These are phyloP conservation scores for Tetraselmis chui DNA, from an alignment of 139 green algal genomes.

Conservation along the genomic window DNA sequence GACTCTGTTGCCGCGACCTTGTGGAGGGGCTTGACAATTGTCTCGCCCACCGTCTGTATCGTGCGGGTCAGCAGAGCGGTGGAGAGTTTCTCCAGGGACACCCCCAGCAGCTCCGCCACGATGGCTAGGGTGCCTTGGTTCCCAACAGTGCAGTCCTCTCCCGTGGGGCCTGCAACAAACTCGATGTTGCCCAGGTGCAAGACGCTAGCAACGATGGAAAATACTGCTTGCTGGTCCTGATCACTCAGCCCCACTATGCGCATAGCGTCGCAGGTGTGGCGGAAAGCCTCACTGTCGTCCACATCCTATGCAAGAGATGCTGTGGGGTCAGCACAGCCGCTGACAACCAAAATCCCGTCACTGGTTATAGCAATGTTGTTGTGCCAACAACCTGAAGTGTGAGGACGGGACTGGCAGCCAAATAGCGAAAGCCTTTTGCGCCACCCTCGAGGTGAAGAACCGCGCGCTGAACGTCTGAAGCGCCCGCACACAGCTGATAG, in stretches of 20 bases:
- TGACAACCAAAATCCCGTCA: too few relatives aligned
- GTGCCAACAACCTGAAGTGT: slow-evolving; percentile 30
- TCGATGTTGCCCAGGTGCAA: slow-evolving; percentile 92
- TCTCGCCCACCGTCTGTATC: slow-evolving; percentile 51
- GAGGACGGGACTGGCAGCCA: slow-evolving; percentile 32
- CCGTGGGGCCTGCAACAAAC: slow-evolving; percentile 55
- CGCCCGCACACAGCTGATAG: slow-evolving; percentile 63
- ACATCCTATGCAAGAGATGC: slow-evolving; percentile 15
- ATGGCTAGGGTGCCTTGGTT: slow-evolving; percentile 16
- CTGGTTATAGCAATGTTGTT: too few relatives aligned
- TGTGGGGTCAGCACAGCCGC: too few relatives aligned
- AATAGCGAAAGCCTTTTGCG: slow-evolving; percentile 19
- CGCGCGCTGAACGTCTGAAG: slow-evolving; percentile 7
- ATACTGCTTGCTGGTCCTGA: slow-evolving; percentile 60
- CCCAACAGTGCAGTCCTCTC: slow-evolving; percentile 24
- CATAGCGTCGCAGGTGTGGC: slow-evolving; percentile 63
- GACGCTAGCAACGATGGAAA: slow-evolving; percentile 80
- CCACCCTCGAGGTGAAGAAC: slow-evolving; percentile 22
- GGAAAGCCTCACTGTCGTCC: slow-evolving; percentile 18
- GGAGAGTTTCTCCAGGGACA: slow-evolving; percentile 57
- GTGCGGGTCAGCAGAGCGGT: slow-evolving; percentile 86
- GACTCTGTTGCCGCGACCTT: slow-evolving; percentile 70
- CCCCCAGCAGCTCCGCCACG: slow-evolving; percentile 67
- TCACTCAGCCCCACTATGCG: slow-evolving; percentile 56
- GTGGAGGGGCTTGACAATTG: slow-evolving; percentile 83